Evolutionary conservation across 202 grass and related monocot genomes (phyloP).

Genomic region (Panicum hallii): DNA sequence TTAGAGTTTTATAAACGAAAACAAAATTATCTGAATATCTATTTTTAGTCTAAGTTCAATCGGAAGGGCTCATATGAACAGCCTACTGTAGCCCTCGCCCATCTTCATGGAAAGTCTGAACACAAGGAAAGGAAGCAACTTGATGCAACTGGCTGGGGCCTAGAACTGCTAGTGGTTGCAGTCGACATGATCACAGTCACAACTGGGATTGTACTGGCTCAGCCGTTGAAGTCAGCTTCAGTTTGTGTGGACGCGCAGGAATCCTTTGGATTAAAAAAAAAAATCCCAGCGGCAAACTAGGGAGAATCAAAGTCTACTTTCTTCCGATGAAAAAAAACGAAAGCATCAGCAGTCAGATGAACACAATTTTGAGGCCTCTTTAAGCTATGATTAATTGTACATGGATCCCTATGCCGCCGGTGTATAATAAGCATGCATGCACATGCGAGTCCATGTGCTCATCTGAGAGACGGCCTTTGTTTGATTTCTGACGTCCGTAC

Average conservation of each 20-base stretch:
- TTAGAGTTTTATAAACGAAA: neutral
- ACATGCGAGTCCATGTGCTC: neutral
- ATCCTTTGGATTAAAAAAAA: neutral
- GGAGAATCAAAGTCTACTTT: neutral
- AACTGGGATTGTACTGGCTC: neutral
- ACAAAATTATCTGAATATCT: neutral
- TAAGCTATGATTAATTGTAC: neutral
- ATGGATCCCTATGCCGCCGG: neutral
- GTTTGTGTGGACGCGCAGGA: neutral
- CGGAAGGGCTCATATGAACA: too few species aligned
- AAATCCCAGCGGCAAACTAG: neutral
- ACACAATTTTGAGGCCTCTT: neutral
- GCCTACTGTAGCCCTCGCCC: too few species aligned
- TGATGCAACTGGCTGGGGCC: neutral
- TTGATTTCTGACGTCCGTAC: neutral
- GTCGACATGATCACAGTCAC: neutral
- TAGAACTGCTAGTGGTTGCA: neutral
- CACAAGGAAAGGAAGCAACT: neutral
- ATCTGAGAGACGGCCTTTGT: neutral
- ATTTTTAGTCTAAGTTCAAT: neutral
- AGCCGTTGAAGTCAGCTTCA: constrained; percentile 36
- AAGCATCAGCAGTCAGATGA: neutral
- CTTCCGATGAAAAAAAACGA: neutral
- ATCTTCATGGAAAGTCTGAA: neutral
- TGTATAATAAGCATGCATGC: neutral